phyloP scores from a whole-genome alignment of 2,329 filamentous ascomycete species.

The Didymella arachidicola region DNA sequence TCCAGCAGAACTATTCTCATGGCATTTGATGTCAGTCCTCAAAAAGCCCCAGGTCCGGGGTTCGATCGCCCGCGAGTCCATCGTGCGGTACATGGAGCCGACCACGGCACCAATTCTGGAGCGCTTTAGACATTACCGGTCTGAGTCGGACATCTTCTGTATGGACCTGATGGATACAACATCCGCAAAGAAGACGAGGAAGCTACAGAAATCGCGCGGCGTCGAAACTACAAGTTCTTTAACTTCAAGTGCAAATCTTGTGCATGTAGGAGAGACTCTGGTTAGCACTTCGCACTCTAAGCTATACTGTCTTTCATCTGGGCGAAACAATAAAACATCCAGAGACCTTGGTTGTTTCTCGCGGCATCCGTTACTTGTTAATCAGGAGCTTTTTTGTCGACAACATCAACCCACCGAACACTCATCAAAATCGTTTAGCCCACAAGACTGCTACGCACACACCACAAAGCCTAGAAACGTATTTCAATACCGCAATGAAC shows the following conservation, averaged over 20 bases:
- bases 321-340: background rate
- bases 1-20: background rate
- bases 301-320: background rate
- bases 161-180: slow-evolving; percentile 30
- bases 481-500: background rate
- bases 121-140: slow-evolving; percentile 28
- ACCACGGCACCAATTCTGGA: slow-evolving; percentile 25
- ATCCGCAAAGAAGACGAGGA: slow-evolving; percentile 21
- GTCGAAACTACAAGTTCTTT: slow-evolving; percentile 34
- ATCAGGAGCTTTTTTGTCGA: background rate
- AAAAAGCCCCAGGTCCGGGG: background rate
- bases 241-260: background rate
- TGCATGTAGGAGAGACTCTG: background rate
- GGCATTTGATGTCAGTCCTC: background rate
- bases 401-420: background rate
- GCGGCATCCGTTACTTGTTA: background rate
- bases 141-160: slow-evolving; percentile 28
- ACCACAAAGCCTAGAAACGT: background rate
- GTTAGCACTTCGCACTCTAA: background rate
- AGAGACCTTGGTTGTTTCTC: background rate
- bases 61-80: background rate
- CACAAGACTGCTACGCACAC: background rate
- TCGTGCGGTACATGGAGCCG: background rate
- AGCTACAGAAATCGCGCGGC: slow-evolving; percentile 11
- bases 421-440: background rate